A percentile compares a stretch with the other conserved stretches of the same genome.
phyloP scores from a whole-genome alignment of 2,329 filamentous ascomycete species.

The Pseudopyricularia javanii region DNA sequence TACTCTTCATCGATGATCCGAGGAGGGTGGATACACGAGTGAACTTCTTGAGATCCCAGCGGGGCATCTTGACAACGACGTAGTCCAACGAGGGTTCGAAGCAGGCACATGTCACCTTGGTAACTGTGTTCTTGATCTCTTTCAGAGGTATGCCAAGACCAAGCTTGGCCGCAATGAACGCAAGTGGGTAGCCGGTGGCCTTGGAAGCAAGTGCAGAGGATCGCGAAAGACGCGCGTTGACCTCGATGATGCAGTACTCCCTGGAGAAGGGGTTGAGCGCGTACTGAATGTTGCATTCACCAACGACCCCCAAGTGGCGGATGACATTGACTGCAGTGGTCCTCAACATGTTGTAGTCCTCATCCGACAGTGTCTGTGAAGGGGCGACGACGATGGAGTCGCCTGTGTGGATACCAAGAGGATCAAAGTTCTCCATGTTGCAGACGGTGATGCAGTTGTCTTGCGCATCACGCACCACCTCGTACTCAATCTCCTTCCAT shows the following conservation, averaged over 20 bases:
- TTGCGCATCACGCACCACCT: constrained; percentile 90
- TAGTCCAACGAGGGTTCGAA: constrained; percentile 98
- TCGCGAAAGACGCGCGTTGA: constrained; percentile 95
- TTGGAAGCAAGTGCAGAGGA: constrained; percentile 96
- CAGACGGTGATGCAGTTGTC: constrained; percentile 99
- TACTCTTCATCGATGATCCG: constrained; percentile 98
- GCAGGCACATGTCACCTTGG: constrained; percentile 89
- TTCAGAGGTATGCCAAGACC: constrained; percentile 91
- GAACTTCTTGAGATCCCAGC: constrained; percentile 99
- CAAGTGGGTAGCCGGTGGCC: constrained; percentile 92
- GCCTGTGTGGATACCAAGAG: constrained; percentile 92
- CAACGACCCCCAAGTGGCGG: constrained; percentile 89
- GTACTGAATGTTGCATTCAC: constrained; percentile 98
- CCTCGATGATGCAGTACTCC: constrained; percentile 97
- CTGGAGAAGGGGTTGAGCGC: constrained; percentile 91
- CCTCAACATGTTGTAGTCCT: constrained; percentile 99
- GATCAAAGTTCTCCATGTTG: constrained; percentile 99
- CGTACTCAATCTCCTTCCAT: constrained; percentile 99
- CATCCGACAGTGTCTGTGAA: constrained; percentile 91
- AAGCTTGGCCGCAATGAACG: constrained; percentile 94
- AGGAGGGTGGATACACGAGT: constrained; percentile 91
- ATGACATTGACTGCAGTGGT: constrained; percentile 97
- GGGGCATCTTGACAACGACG: constrained; percentile 95
- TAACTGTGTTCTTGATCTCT: constrained; percentile 92
- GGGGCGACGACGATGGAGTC: constrained; percentile 98